phyloP scores from a whole-genome alignment of 2,329 filamentous ascomycete genomes.

The Aspergillus sp. region DNA sequence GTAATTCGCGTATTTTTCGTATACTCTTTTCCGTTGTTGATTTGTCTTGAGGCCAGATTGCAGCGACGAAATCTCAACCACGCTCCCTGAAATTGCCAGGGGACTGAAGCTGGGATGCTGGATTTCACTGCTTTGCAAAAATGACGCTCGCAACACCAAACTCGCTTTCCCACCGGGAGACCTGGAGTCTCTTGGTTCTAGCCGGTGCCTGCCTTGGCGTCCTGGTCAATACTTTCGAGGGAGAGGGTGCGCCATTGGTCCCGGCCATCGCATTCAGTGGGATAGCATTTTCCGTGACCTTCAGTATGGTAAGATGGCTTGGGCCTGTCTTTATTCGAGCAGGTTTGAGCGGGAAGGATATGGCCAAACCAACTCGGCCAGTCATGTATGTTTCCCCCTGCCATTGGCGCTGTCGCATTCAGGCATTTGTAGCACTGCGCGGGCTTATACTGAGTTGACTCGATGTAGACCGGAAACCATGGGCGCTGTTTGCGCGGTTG shows the following conservation, averaged over 20 bases:
- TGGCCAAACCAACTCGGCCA: slow-evolving; percentile 72
- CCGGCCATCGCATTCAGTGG: slow-evolving; percentile 85
- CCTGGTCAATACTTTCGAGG: slow-evolving; percentile 74
- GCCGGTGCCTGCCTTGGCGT: slow-evolving; percentile 69
- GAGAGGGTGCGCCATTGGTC: slow-evolving; percentile 83
- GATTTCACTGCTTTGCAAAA: background rate
- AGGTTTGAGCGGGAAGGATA: slow-evolving; percentile 84
- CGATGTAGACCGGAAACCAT: slow-evolving; percentile 77
- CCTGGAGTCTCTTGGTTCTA: slow-evolving; percentile 61
- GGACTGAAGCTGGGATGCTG: background rate
- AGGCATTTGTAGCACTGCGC: background rate
- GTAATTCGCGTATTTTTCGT: background rate
- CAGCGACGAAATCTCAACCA: slow-evolving; percentile 8
- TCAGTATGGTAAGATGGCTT: slow-evolving; percentile 88
- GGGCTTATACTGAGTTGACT: slow-evolving; percentile 9
- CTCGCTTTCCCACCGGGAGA: slow-evolving; percentile 54
- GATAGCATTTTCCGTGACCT: slow-evolving; percentile 78
- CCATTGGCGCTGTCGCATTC: background rate
- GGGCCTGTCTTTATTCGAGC: slow-evolving; percentile 84
- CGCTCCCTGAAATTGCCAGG: background rate
- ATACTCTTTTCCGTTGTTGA: slow-evolving; percentile 4
- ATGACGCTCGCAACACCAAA: slow-evolving; percentile 33
- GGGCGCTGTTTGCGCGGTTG: slow-evolving; percentile 88
- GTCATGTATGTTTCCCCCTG: slow-evolving; percentile 61
- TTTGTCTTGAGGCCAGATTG: slow-evolving; percentile 33